phyloP scores from a whole-genome alignment of 108 stramenopile genomes.

The Bacterosira constricta region DNA sequence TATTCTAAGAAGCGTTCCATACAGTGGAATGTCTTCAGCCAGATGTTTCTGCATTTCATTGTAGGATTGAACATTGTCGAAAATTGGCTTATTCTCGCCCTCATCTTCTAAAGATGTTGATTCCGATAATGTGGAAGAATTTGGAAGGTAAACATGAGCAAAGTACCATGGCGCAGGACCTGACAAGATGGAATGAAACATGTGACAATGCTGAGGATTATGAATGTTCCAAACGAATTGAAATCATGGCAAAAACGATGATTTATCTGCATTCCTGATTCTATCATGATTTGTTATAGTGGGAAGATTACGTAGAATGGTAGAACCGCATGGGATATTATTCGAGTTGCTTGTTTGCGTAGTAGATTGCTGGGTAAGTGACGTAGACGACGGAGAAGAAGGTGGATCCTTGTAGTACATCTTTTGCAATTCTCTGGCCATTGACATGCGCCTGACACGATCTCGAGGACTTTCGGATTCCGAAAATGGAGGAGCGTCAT shows the following conservation, averaged over 20 bases:
- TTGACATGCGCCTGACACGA: constrained; percentile 36
- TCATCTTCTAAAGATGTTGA: neutral
- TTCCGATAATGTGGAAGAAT: neutral
- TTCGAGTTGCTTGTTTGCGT: neutral
- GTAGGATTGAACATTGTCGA: constrained; percentile 11
- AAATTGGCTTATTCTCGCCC: neutral
- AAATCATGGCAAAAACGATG: constrained; percentile 50
- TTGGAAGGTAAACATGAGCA: constrained; percentile 50
- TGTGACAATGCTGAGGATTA: constrained; percentile 57
- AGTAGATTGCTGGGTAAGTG: neutral
- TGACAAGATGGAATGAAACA: constrained; percentile 59
- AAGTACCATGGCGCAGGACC: constrained; percentile 53
- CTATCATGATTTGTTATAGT: constrained; percentile 5
- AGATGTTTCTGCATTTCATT: constrained; percentile 9
- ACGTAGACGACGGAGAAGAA: neutral
- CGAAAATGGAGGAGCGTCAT: constrained; percentile 37
- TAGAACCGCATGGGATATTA: neutral
- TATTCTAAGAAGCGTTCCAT: constrained; percentile 52
- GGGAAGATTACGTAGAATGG: constrained; percentile 11
- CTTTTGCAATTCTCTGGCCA: constrained; percentile 37
- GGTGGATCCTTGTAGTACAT: constrained; percentile 16
- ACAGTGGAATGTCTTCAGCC: constrained; percentile 29
- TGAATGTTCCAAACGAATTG: constrained; percentile 67
- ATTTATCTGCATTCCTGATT: neutral
- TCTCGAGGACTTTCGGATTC: constrained; percentile 17